Evolutionary conservation across 2,329 filamentous ascomycete species (phyloP).

Genomic region (Botrytis squamosa): DNA sequence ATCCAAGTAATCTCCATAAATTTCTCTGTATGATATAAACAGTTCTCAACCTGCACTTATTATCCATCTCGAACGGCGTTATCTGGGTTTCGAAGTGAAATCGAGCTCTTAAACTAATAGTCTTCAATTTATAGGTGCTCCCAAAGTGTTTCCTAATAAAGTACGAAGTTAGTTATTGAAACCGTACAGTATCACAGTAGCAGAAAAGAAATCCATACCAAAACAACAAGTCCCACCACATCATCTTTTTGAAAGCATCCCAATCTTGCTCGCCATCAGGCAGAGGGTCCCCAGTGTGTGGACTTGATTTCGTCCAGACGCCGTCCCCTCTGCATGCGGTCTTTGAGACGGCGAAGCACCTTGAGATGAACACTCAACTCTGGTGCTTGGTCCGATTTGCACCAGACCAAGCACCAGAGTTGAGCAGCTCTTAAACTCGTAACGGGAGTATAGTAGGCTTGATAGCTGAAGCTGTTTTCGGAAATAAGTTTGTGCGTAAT

Average conservation of each 20-base stretch:
- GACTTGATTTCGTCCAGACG: accelerated
- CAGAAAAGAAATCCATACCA: background rate
- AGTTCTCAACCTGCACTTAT: background rate
- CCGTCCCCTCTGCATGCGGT: background rate
- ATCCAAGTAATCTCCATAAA: background rate
- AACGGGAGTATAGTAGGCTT: background rate
- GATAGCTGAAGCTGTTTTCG: background rate
- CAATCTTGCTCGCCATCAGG: background rate
- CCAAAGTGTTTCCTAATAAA: background rate
- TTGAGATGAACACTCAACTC: background rate
- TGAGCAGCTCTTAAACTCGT: background rate
- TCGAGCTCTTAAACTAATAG: background rate
- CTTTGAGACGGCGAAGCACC: background rate
- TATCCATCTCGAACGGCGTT: background rate
- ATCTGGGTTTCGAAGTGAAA: accelerated
- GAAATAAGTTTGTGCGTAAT: background rate
- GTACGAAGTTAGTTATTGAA: background rate
- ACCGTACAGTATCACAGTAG: background rate
- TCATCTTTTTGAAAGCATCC: background rate
- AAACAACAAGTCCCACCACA: background rate
- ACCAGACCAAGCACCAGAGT: background rate
- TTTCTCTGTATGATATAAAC: background rate
- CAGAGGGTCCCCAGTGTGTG: background rate
- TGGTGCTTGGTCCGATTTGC: background rate
- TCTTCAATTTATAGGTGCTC: background rate